Evolutionary conservation across 2,329 filamentous ascomycete species (phyloP).

Genomic region (Grosmannia serpens): DNA sequence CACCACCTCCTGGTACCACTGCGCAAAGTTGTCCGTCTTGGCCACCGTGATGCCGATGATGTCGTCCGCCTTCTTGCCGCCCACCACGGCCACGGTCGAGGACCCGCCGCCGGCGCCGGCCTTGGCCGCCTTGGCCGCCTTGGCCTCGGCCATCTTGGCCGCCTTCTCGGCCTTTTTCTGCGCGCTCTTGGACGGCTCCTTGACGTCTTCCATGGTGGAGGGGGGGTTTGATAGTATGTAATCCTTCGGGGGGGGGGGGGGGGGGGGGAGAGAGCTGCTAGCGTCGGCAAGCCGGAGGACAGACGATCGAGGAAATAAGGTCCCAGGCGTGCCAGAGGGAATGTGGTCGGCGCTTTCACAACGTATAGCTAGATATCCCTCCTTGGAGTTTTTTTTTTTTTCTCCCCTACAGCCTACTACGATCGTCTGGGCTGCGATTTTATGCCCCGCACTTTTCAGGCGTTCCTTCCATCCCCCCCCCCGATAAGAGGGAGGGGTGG

Average conservation of each 20-base stretch:
- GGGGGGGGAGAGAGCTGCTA: not conserved
- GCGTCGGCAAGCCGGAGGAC: not conserved
- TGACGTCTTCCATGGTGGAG: slow-evolving; percentile 13
- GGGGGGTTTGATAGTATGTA: not conserved
- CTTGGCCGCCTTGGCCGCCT: slow-evolving; percentile 51
- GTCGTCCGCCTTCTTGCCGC: slow-evolving; percentile 50
- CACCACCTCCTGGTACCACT: slow-evolving; percentile 97
- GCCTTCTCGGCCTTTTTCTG: slow-evolving; percentile 56
- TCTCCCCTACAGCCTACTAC: not conserved
- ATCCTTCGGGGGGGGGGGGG: too few relatives aligned
- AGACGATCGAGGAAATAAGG: not conserved
- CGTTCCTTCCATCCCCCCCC: not conserved
- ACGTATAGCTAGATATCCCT: not conserved
- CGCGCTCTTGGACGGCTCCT: slow-evolving; percentile 47
- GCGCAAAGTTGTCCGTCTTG: slow-evolving; percentile 78
- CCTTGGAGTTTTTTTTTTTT: not conserved
- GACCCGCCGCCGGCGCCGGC: slow-evolving; percentile 31
- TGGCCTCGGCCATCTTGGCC: slow-evolving; percentile 43
- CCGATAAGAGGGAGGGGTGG: slow-evolving; percentile 3
- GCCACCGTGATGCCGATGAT: slow-evolving; percentile 81
- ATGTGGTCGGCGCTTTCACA: not conserved
- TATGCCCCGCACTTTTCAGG: slow-evolving; percentile 9
- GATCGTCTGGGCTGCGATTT: not conserved
- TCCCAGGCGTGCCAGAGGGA: not conserved
- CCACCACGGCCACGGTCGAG: slow-evolving; percentile 36